A percentile compares a stretch with the other conserved stretches of the same genome.
phyloP scores from a whole-genome alignment of 192 early-diverging fungal species.

The Cladochytrium replicatum region DNA sequence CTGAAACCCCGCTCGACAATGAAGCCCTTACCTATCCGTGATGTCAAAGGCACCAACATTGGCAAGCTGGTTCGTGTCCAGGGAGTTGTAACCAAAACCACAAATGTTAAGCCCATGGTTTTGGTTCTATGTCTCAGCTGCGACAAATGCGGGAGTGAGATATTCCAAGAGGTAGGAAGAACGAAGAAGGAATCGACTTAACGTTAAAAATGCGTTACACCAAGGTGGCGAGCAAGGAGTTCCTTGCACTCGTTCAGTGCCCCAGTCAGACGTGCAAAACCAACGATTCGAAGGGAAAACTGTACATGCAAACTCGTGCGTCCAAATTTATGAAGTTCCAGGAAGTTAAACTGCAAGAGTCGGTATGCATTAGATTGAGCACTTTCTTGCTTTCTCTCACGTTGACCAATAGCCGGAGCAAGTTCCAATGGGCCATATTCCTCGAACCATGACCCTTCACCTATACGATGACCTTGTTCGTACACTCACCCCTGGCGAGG shows the following conservation, averaged over 20 bases:
- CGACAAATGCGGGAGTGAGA: conserved; percentile 89
- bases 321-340: conserved; percentile 91
- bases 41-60: conserved; percentile 67
- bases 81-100: conserved; percentile 89
- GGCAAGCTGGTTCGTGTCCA: conserved; percentile 80
- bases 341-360: conserved; percentile 92
- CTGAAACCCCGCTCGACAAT: conserved; percentile 62
- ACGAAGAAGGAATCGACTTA: conserved; percentile 33
- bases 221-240: conserved; percentile 27
- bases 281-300: conserved; percentile 69
- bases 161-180: conserved; percentile 83
- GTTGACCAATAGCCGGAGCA: conserved; percentile 68
- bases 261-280: conserved; percentile 64
- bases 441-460: conserved; percentile 89
- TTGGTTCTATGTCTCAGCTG: conserved; percentile 83
- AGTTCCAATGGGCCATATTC: conserved; percentile 98
- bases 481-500: conserved; percentile 78
- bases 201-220: neutral
- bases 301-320: conserved; percentile 84
- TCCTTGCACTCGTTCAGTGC: conserved; percentile 76
- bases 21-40: conserved; percentile 69
- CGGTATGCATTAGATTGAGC: conserved; percentile 39
- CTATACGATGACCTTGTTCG: conserved; percentile 71
- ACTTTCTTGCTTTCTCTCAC: neutral
- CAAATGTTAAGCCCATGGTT: conserved; percentile 85